A percentile compares a stretch with the other conserved stretches of the same genome.
Conservation (phyloP, 305 asterid species). For the Fraxinus sp. region DNA sequence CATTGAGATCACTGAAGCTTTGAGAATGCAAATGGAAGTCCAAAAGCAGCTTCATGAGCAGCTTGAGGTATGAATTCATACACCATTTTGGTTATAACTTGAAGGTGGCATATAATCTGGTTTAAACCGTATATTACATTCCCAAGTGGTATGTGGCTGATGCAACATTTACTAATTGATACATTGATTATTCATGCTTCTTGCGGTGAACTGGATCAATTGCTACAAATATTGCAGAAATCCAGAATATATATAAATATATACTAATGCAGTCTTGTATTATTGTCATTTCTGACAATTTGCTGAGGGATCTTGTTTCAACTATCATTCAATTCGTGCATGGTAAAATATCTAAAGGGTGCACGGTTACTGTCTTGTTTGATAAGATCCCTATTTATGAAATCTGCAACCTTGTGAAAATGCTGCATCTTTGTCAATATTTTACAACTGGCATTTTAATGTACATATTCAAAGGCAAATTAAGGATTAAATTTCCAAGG, state of each 20-base stretch:
- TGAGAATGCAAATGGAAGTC: conserved; percentile 90
- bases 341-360: not conserved
- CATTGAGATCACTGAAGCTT: conserved; percentile 82
- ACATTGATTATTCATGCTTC: not conserved
- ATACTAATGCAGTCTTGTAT: not conserved
- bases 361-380: conserved; percentile 1
- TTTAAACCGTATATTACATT: not conserved
- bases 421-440: not conserved
- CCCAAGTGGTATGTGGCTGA: not conserved
- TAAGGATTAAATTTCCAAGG: not conserved
- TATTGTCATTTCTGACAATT: not conserved
- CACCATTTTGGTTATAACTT: conserved; percentile 6
- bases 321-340: not conserved
- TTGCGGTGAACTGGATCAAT: not conserved
- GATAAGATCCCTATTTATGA: not conserved
- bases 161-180: not conserved
- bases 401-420: not conserved
- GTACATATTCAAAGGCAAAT: not conserved
- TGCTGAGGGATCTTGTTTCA: not conserved
- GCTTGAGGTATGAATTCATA: conserved; percentile 65
- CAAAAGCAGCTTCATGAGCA: conserved; percentile 96
- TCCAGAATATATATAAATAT: not conserved
- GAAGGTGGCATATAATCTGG: conserved; percentile 6
- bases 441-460: not conserved
- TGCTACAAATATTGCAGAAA: not conserved